phyloP scores from a whole-genome alignment of 2,329 filamentous ascomycete genomes.

The Aspergillus sp. region DNA sequence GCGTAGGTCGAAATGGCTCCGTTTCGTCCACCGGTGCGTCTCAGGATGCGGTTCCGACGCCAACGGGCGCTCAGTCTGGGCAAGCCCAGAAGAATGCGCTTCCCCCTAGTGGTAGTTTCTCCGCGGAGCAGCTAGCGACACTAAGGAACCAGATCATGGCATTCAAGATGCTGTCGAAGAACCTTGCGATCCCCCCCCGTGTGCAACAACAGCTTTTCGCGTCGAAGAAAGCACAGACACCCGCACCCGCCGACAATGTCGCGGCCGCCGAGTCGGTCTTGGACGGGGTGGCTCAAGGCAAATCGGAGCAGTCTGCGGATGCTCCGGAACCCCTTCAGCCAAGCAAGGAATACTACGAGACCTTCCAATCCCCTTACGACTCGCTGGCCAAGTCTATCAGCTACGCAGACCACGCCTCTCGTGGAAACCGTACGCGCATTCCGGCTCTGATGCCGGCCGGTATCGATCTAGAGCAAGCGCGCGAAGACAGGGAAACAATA shows the following conservation, averaged over 20 bases:
- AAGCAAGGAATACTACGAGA: constrained; percentile 52
- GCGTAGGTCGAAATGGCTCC: constrained; percentile 28
- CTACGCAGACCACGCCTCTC: constrained; percentile 69
- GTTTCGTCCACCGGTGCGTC: constrained; percentile 22
- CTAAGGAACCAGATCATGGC: constrained; percentile 81
- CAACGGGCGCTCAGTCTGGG: constrained; percentile 12
- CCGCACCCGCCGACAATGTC: constrained; percentile 30
- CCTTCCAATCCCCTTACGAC: constrained; percentile 65
- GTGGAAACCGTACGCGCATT: constrained; percentile 69
- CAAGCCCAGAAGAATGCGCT: constrained; percentile 19
- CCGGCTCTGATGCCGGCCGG: constrained; percentile 84
- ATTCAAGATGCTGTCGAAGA: constrained; percentile 84
- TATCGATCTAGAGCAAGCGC: constrained; percentile 75
- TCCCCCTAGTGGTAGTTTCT: constrained; percentile 53
- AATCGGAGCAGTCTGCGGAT: constrained; percentile 24
- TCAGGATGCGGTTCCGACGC: constrained; percentile 15
- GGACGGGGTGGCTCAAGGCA: constrained; percentile 31
- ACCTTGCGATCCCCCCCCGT: constrained; percentile 66
- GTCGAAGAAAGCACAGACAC: constrained; percentile 36
- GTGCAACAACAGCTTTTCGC: constrained; percentile 79
- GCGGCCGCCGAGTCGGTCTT: constrained; percentile 26
- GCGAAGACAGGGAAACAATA: constrained; percentile 78
- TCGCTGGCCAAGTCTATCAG: constrained; percentile 54
- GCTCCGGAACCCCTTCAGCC: constrained; percentile 17
- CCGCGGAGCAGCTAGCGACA: constrained; percentile 66